phyloP scores from a whole-genome alignment of 345 rosid species.

The Populus simonii region DNA sequence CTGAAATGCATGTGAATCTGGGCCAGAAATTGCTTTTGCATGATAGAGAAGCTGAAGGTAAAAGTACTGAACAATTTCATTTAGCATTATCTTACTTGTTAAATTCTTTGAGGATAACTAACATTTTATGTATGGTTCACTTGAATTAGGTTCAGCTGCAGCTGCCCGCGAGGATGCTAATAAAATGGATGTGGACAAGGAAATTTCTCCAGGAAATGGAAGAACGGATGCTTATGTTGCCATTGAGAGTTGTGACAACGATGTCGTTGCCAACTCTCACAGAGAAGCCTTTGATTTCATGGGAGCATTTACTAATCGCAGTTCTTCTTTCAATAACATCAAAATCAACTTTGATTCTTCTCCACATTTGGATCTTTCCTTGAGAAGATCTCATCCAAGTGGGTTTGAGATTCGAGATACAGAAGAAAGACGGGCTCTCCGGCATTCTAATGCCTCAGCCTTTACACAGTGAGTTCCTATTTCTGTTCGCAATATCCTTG shows the following conservation, averaged over 20 bases:
- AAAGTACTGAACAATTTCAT: slow-evolving; percentile 4
- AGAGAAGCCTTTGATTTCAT: slow-evolving; percentile 75
- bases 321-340: slow-evolving; percentile 29
- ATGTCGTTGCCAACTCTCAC: slow-evolving; percentile 27
- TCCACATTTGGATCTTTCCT: slow-evolving; percentile 66
- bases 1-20: slow-evolving; percentile 12
- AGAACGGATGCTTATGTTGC: slow-evolving; percentile 20
- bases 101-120: slow-evolving; percentile 1
- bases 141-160: slow-evolving; percentile 22
- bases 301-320: slow-evolving; percentile 44
- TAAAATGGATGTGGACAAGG: slow-evolving; percentile 12
- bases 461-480: slow-evolving; percentile 59
- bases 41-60: slow-evolving; percentile 42
- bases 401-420: slow-evolving; percentile 40
- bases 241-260: slow-evolving; percentile 21
- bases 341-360: slow-evolving; percentile 39
- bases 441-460: slow-evolving; percentile 83
- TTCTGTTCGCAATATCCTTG: background rate
- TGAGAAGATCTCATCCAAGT: slow-evolving; percentile 49
- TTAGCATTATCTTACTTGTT: slow-evolving; percentile 1
- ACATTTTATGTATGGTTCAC: slow-evolving; percentile 1
- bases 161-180: slow-evolving; percentile 25
- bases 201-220: slow-evolving; percentile 26
- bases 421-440: slow-evolving; percentile 50
- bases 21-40: slow-evolving; percentile 24